A percentile compares a stretch with the other conserved stretches of the same genome.
Conservation (phyloP, 2,329 filamentous ascomycete genomes). For the Uncinocarpus reesii region DNA sequence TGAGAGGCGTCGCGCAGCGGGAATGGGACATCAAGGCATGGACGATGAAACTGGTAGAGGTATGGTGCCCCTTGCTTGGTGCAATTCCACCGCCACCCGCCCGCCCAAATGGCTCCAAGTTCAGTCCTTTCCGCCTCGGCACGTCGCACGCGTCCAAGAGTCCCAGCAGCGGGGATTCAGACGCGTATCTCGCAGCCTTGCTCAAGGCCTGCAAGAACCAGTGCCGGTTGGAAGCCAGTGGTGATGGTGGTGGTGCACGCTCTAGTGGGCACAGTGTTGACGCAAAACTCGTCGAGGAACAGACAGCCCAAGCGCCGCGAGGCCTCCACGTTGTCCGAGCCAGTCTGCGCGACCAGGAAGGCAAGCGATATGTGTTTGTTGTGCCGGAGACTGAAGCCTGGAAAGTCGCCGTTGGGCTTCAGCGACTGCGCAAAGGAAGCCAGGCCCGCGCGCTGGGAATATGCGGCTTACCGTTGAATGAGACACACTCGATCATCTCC, state of each 20-base stretch:
- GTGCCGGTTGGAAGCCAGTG: constrained; percentile 43
- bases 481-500: constrained; percentile 33
- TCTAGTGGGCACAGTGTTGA: constrained; percentile 20
- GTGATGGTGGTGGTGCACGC: constrained; percentile 23
- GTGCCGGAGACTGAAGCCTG: constrained; percentile 50
- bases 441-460: constrained; percentile 47
- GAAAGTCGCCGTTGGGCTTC: constrained; percentile 52
- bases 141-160: constrained; percentile 42
- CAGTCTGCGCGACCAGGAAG: constrained; percentile 49
- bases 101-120: constrained; percentile 21
- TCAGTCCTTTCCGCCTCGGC: constrained; percentile 33
- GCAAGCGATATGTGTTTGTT: constrained; percentile 53
- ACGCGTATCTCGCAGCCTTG: constrained; percentile 53
- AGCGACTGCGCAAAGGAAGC: constrained; percentile 46
- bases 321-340: constrained; percentile 49
- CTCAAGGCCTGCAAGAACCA: constrained; percentile 54
- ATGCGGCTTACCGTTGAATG: constrained; percentile 41
- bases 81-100: constrained; percentile 32
- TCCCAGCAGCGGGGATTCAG: constrained; percentile 55
- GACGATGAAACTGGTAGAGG: constrained; percentile 88
- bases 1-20: constrained; percentile 79
- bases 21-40: constrained; percentile 99
- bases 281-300: constrained; percentile 20
- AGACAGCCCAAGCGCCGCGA: constrained; percentile 36
- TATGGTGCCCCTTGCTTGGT: constrained; percentile 61